Evolutionary conservation across 2,329 filamentous ascomycete genomes (phyloP), one percentile per base, ranked within the genome.

Genomic region (Chaetomiaceae sp.): DNA sequence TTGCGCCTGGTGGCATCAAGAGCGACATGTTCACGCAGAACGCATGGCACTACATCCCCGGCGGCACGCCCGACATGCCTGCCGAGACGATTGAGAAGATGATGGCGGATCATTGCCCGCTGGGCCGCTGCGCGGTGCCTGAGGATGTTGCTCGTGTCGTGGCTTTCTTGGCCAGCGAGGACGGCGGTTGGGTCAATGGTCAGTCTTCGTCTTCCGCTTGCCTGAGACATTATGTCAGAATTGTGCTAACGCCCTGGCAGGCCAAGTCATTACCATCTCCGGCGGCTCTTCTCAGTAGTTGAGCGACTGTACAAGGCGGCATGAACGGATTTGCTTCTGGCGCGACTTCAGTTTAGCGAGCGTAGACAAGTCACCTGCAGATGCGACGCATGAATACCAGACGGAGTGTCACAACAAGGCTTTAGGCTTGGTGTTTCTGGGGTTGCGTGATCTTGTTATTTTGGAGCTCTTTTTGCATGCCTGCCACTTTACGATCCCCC

Each of bases 21-120:
- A 84, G 78, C 39, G 87, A 90, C 69, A 90, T 90, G 87, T 90
- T 86, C 73, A 77, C 84, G 57, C 78, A 82, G 69, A 86, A 86
- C 68, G 78, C 82, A 22, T 85, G 82, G 81, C 79, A 82, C 65
- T 84, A 84, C 67, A 80, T 80, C 19, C 81, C 81, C 12, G 79
- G 78, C 55, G 79, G 77, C 51, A 71, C 72, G 62, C 72, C 76
- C 63, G 74, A 72, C 59, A 77, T 78, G 76, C 69, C 68, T 47
- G 75, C 71, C 58, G 74, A 78, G 47, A 74, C 72, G 50, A 83
- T 84, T 61, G 79, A 82, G 66, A 64, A 70, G 47, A 76, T 79
- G 19, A 74, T 84, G 57, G 75, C 76, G 44, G 75, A 73, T 55
- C 74, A 79, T 58, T 83, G 80, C 67, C 81, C 82, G n/a, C 72